Base-by-base conservation (phyloP, 495 filamentous ascomycete genomes). In the Penicillium canariense region DNA sequence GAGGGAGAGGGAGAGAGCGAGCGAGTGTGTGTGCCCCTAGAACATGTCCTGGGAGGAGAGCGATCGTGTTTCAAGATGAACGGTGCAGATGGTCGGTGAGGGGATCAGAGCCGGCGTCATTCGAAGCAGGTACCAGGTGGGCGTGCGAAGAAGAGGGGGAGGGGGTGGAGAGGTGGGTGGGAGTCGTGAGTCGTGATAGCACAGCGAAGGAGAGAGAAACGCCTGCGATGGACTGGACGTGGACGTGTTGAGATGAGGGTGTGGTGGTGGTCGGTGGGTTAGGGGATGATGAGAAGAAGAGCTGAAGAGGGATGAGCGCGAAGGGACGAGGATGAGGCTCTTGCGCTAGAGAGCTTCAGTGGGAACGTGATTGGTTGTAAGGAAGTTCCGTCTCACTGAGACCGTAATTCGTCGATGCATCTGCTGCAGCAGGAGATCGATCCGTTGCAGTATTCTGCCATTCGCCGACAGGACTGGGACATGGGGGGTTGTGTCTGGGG, bases 401-500 rank as follows among this genome's bases (percentile, higher is more conserved):
- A 40, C 39, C 26, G 48, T 32, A 27, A 46, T 39, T 56, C 54
- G 51, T 56, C 17, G 31, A 56, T 38, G 54, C 25, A 46, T 46
- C 27, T 46, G 43, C 27, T 28, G 34, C 26, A 30, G 49, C 55
- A 52, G 42, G 27, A 42, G 43, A 58, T 52, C 48, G 49, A 47
- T 35, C 23, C 6, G 31, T 8, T 34, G 27, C 50, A 10, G 12
- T 26, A 22, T 23, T 35, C 18, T 35, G 8, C 46, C 3, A 48
- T 32, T 48, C 46, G 46, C 17, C 30, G 28, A 30, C 36, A 25
- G 40, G 25, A 52, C 31, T 25, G 22, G 34, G 45, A 38, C 42
- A 48, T 52, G 39, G 58, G 47, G 46, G 36, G 36, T 50, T 52
- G 63, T 55, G 25, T 56, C 47, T 50, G 54, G 46, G 49, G 53